phyloP scores from a whole-genome alignment of 768 basidiomycete species.

The Gautieria morchelliformis region DNA sequence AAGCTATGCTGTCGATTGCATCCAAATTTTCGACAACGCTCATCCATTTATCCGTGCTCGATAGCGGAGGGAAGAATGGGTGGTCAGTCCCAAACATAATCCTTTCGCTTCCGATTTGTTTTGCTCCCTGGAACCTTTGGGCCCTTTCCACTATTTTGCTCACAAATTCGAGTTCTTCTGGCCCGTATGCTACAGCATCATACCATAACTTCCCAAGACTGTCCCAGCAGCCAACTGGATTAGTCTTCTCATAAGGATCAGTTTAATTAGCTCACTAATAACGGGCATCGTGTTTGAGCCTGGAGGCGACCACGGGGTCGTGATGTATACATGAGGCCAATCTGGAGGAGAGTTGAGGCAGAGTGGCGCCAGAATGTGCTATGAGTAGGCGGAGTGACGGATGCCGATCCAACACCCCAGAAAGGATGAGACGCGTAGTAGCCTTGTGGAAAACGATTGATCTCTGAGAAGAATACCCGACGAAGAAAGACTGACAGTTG shows the following conservation, averaged over 20 bases:
- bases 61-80: conserved; percentile 83
- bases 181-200: conserved; percentile 84
- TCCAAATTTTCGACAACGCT: conserved; percentile 81
- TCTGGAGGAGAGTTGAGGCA: conserved; percentile 76
- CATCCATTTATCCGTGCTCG: conserved; percentile 58
- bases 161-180: conserved; percentile 76
- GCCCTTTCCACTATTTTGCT: conserved; percentile 61
- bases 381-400: conserved; percentile 68
- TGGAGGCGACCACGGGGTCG: conserved; percentile 67
- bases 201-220: conserved; percentile 63
- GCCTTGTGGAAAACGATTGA: conserved; percentile 30
- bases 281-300: conserved; percentile 73
- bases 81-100: conserved; percentile 78
- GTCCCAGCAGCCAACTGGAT: not conserved
- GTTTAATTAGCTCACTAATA: conserved; percentile 37
- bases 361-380: conserved; percentile 80
- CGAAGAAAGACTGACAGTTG: conserved; percentile 44
- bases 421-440: conserved; percentile 68
- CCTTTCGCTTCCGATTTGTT: conserved; percentile 30
- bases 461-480: not conserved
- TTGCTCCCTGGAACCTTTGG: conserved; percentile 27
- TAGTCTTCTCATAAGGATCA: not conserved
- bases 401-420: conserved; percentile 73
- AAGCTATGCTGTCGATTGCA: conserved; percentile 58
- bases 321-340: conserved; percentile 79